These are phyloP conservation scores for Cladophialophora exuberans DNA, from an alignment of 2,329 filamentous ascomycete species.

Conservation along the genomic window DNA sequence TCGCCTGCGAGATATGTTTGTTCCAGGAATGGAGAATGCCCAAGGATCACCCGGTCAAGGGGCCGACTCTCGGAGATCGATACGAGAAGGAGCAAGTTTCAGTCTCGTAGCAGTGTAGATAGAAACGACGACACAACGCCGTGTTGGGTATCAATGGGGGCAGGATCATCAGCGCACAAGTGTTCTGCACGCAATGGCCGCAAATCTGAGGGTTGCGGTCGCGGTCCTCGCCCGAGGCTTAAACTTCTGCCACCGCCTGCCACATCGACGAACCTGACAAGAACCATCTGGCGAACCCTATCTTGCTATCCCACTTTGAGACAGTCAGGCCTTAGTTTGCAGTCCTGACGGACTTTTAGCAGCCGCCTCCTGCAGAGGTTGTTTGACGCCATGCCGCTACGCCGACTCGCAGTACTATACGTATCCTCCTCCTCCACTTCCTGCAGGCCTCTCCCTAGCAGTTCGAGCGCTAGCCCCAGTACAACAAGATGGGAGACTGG, in stretches of 20 bases:
- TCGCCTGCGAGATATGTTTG: background rate
- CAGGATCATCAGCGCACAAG: too few relatives aligned
- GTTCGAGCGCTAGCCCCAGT: background rate
- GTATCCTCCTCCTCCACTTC: slow-evolving; percentile 1
- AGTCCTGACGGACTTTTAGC: background rate
- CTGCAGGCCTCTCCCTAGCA: slow-evolving; percentile 17
- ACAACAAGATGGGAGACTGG: background rate
- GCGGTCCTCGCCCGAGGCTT: background rate
- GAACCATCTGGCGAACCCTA: slow-evolving; percentile 22
- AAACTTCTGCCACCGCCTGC: slow-evolving; percentile 11
- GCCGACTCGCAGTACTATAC: slow-evolving; percentile 9
- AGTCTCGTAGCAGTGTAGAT: too few relatives aligned
- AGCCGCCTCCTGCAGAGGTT: background rate
- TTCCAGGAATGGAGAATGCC: too few relatives aligned
- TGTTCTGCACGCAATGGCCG: too few relatives aligned
- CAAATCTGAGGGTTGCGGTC: too few relatives aligned
- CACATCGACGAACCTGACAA: slow-evolving; percentile 19
- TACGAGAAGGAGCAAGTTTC: too few relatives aligned
- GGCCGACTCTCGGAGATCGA: too few relatives aligned
- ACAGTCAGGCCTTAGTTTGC: slow-evolving; percentile 13
- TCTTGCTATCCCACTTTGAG: slow-evolving; percentile 10
- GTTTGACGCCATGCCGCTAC: slow-evolving; percentile 24
- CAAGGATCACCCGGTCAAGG: too few relatives aligned
- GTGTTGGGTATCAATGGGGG: too few relatives aligned
- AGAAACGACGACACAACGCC: too few relatives aligned